Conservation (phyloP, 495 filamentous ascomycete species). For the Stereocaulon alpinum region DNA sequence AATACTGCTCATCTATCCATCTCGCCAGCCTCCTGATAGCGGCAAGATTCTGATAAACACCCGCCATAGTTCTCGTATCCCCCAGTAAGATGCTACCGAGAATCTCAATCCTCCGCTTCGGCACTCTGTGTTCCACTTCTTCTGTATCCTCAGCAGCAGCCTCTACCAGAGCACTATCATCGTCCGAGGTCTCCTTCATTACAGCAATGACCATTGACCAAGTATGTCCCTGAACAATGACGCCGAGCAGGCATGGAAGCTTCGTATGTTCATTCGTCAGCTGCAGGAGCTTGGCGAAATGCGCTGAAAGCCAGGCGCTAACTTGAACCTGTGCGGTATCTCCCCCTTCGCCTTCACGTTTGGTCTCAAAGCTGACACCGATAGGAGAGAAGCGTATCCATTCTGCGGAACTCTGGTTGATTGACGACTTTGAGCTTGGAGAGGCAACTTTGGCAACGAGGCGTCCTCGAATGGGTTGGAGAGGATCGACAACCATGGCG, state of each 20-base stretch:
- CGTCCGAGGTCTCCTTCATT: not conserved
- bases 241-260: not conserved
- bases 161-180: not conserved
- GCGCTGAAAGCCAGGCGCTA: not conserved
- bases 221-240: not conserved
- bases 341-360: not conserved
- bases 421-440: not conserved
- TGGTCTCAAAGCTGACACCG: slow-evolving; percentile 3
- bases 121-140: not conserved
- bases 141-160: not conserved
- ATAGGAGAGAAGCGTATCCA: not conserved
- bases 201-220: not conserved
- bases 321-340: not conserved
- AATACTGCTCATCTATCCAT: slow-evolving; percentile 5
- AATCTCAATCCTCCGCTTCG: not conserved
- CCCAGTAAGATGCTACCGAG: not conserved
- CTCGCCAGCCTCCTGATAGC: not conserved
- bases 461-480: not conserved
- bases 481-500: not conserved
- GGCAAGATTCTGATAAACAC: slow-evolving; percentile 1
- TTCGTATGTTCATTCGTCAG: not conserved
- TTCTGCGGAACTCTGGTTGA: not conserved
- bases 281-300: slow-evolving; percentile 1
- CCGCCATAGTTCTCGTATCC: not conserved
- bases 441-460: not conserved